Base-by-base conservation (phyloP, 176 grass and related monocot genomes). In the Oryza glumipatula region DNA sequence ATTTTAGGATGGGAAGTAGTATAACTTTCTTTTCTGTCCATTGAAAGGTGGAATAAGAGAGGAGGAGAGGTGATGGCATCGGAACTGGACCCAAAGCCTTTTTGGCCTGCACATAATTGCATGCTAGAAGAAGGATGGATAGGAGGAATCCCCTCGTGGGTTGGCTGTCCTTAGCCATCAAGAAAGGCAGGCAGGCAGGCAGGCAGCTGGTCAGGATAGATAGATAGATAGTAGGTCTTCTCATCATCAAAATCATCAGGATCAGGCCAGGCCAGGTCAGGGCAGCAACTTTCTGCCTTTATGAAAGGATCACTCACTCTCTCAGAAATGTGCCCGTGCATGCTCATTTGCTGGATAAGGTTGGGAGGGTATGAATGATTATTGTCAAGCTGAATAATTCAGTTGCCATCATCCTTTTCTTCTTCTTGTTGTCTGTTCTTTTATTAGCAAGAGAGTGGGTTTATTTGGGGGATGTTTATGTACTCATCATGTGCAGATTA, bases 201-300 rank as follows among this genome's bases (percentile, higher is more conserved):
- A 74, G 58, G n/a, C 44, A 73, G 69, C 47, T 61, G 14, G 77
- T 66, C 78, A 63, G 21, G 44, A 41, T 41, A 41, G 39, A 41
- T 41, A 41, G n/a, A 6, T 54, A 54, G 21, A 6, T 70, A 54
- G 35, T 11, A 70, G 65, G 84, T 30, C 54, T 28, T 35, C 70
- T 54, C 68, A 33, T 67, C 39, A 52, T 67, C 43, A 39, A 43
- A 56, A 33, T 76, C 41, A 52, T 67, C 43, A 41, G 1, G 6
- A 14, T 36, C 77, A 77, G 58, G 78, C n/a, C 17, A 63, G 69
- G 6, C 10, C 81, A 66, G 39, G 17, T 15, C 39, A 56, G 52
- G 17, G 15, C 47, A 41, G 39, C 6, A 45, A 38, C 78, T 82
- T 87, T 63, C 33, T 81, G 85, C 78, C 85, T 81, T 87, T 70